Base-by-base conservation (phyloP, 2,329 filamentous ascomycete species). In the Hortaea sp. region DNA sequence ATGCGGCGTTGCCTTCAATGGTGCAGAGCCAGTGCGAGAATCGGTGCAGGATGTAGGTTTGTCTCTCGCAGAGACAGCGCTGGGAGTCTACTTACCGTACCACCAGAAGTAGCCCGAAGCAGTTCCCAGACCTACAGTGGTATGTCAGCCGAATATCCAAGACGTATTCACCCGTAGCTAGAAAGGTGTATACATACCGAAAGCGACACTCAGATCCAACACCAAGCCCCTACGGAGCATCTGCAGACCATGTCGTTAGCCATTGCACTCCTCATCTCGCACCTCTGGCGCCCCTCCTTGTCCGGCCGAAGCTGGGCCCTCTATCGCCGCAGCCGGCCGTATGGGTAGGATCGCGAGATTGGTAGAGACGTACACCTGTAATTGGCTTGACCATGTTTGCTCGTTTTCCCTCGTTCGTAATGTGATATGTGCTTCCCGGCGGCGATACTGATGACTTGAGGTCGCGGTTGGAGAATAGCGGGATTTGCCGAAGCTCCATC, bases 191-290 rank as follows among this genome's bases (percentile, higher is more conserved):
- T 39, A 72, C 78, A 66, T 71, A 81, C 80, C 81, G 61, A 80
- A 69, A 55, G 78, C 77, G 63, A 81, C 77, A 60, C 76, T 78
- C 59, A 84, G 69, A 67, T 84, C 79, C 57, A 84, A 72, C 57
- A 84, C 79, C 49, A 84, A 70, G 62, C 72, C 73, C 64, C 77
- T 73, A 65, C 78, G 77, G 69, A 84, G 77, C 75, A 81, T 82
- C 79, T 82, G 60, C 5, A 20, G 10, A 35, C 41, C 41, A 44
- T 53, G 63, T 69, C 60, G 49, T 50, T 39, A 31, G 38, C 44
- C 44, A 34, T 20, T 20, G 20, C 20, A 20, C 20, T 20, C 20
- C 20, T 20, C 20, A 20, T 20, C 20, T 20, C 20, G 20, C 20
- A 20, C 20, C 20, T 20, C 20, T 20, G 4, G 20, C 20, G 20